These are phyloP conservation scores for Plasmodium vivax DNA, from an alignment of 169 alveolate genomes.

Conservation along the genomic window DNA sequence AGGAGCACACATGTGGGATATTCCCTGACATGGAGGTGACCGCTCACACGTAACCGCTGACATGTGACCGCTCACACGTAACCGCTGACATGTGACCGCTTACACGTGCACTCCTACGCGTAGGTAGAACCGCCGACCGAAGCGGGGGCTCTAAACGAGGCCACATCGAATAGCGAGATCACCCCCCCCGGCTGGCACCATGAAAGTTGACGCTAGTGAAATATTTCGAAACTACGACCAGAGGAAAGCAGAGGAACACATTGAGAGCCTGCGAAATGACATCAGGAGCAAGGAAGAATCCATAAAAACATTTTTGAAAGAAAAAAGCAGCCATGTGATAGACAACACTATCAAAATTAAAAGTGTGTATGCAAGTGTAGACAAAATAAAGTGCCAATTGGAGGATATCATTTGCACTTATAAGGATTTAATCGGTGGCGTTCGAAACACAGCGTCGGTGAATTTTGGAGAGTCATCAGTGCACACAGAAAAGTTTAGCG, in stretches of 20 bases:
- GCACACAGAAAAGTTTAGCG: slow-evolving; percentile 13
- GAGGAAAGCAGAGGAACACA: slow-evolving; percentile 18
- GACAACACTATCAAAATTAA: slow-evolving; percentile 69
- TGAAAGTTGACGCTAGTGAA: slow-evolving; percentile 49
- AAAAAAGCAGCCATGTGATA: slow-evolving; percentile 52
- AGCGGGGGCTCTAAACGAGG: not conserved
- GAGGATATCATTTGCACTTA: slow-evolving; percentile 40
- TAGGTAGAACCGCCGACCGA: not conserved
- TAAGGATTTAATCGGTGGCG: slow-evolving; percentile 17
- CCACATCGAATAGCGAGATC: not conserved
- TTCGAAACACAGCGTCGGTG: not conserved
- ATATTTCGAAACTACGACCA: slow-evolving; percentile 49
- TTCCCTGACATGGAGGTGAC: not conserved
- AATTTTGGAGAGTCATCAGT: slow-evolving; percentile 15
- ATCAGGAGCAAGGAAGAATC: slow-evolving; percentile 39
- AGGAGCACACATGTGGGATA: not conserved
- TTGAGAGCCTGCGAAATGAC: slow-evolving; percentile 16
- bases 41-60: no score
- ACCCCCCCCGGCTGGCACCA: not conserved
- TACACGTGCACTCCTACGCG: not conserved
- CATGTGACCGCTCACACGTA: no score
- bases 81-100: no score
- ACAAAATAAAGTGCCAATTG: slow-evolving; percentile 33
- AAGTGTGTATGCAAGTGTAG: slow-evolving; percentile 68
- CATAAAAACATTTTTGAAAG: slow-evolving; percentile 51